These are phyloP conservation scores for Cladosporium austrohemisphaericum DNA, from an alignment of 2,329 filamentous ascomycete genomes.

Conservation along the genomic window DNA sequence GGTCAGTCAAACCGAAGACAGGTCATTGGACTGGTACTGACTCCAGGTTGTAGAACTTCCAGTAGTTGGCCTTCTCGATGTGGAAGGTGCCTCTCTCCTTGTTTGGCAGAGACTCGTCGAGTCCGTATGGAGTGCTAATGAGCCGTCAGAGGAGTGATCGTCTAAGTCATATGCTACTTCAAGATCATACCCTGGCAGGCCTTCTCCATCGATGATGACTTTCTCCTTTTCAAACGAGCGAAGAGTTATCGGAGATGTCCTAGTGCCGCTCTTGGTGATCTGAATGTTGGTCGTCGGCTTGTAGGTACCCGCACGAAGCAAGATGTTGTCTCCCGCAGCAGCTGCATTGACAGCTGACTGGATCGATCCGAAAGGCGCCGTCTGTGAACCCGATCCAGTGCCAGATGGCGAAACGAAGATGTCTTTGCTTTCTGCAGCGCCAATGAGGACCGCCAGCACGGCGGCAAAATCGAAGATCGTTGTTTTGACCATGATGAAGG, in stretches of 20 bases:
- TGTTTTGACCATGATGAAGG: background rate
- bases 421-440: constrained; percentile 22
- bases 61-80: constrained; percentile 45
- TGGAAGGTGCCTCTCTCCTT: constrained; percentile 47
- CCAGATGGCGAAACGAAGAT: constrained; percentile 48
- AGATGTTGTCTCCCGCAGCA: constrained; percentile 45
- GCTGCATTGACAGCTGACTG: constrained; percentile 47
- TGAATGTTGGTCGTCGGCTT: constrained; percentile 47
- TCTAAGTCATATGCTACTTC: no score
- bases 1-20: background rate
- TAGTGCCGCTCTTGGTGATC: constrained; percentile 44
- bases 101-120: constrained; percentile 40
- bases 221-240: constrained; percentile 43
- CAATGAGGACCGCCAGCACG: background rate
- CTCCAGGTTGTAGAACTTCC: constrained; percentile 44
- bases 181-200: constrained; percentile 19
- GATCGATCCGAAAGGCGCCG: constrained; percentile 44
- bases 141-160: background rate
- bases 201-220: constrained; percentile 47
- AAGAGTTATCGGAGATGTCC: constrained; percentile 41
- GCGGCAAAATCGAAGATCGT: background rate
- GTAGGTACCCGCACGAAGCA: constrained; percentile 46
- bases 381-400: constrained; percentile 39
- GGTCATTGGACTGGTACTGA: background rate
- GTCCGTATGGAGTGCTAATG: constrained; percentile 38